Evolutionary conservation across 73 alveolate genomes (phyloP).

Genomic region (Blepharisma japonicum): DNA sequence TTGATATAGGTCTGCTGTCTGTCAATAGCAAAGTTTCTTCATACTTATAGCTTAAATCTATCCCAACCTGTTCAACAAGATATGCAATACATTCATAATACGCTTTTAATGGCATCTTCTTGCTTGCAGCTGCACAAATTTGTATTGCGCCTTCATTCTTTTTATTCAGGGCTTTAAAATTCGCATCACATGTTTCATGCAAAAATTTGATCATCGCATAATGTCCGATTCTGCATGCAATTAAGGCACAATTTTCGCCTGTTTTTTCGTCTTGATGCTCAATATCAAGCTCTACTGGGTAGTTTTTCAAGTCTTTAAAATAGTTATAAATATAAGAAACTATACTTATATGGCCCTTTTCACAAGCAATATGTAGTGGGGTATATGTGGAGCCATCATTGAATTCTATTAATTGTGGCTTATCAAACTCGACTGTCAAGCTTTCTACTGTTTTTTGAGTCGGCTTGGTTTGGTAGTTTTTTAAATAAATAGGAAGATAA

Average conservation of each 20-base stretch:
- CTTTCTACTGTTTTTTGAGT: background rate
- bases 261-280: conserved; percentile 5
- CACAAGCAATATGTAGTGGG: conserved; percentile 1
- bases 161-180: background rate
- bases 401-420: background rate
- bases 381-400: background rate
- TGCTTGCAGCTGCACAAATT: conserved; percentile 3
- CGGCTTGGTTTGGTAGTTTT: background rate
- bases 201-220: background rate
- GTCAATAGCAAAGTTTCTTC: conserved; percentile 11
- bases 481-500: conserved; percentile 13
- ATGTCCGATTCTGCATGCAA: conserved; percentile 16
- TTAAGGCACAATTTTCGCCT: conserved; percentile 30
- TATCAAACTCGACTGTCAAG: background rate
- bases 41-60: background rate
- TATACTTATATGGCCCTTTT: conserved; percentile 10
- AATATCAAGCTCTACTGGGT: conserved; percentile 25
- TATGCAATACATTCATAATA: background rate
- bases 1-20: background rate
- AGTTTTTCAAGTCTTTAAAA: background rate
- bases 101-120: background rate
- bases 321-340: background rate
- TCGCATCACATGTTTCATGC: background rate
- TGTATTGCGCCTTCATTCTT: conserved; percentile 15
- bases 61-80: background rate